Evolutionary conservation across 2,329 filamentous ascomycete genomes (phyloP), one percentile per base, ranked within the genome.

Genomic region (Phyllosticta citrichinensis): DNA sequence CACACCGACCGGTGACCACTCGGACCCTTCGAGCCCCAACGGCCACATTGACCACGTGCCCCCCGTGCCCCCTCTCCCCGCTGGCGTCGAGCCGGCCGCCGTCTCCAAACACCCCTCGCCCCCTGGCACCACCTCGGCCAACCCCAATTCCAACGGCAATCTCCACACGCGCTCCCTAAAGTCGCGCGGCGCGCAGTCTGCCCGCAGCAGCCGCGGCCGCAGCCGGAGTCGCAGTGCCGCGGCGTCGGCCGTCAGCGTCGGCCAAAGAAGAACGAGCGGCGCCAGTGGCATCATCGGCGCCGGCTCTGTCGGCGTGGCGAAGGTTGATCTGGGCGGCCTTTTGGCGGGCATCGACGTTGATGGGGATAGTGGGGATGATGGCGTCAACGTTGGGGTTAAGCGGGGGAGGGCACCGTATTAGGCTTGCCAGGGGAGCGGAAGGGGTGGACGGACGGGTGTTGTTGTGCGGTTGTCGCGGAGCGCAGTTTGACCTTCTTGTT

Each of bases 321-420:
- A 68, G 54, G 68, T 69, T 6, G 70, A 74, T 62, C 70, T 75
- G 8, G 64, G 62, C 0, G 67, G 66, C 0, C 69, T 75, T 27
- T 65, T 75, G 64, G 68, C 72, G 47, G 73, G 70, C 56, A 70
- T 75, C 55, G 70, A 25, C 3, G 50, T 74, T 55, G 71, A 52
- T 35, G 53, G 33, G 10, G 55, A 57, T 25, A 52, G 50, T 40
- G 55, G 65, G 14, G 68, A 66, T 53, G 68, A 67, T 25, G 27
- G 27, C 27, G 65, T 24, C 30, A 22, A 22, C 22, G 55, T 47
- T 10, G 58, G 24, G 30, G 52, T 27, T 33, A 68, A 64, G 27
- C 58, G 67, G 11, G 64, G 65, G 14, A 68, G 60, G 58, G 69
- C 65, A 55, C 70, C 70, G 10, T 73, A 72, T 65, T 72, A 61